Evolutionary conservation across 2,329 filamentous ascomycete genomes (phyloP).

Genomic region (Nemania bipapillata): DNA sequence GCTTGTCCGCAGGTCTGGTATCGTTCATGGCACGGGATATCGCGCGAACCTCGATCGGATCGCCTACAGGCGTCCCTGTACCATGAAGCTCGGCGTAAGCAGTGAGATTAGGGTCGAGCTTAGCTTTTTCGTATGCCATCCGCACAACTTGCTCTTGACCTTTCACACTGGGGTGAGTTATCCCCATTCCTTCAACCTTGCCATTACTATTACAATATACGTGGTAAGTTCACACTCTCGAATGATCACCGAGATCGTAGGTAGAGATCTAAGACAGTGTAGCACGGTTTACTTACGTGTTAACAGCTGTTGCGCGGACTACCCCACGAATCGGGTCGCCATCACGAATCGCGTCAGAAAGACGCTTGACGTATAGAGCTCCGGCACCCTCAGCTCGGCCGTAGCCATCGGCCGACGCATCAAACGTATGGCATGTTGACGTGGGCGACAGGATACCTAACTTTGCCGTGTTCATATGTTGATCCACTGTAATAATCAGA

Average conservation of each 20-base stretch:
- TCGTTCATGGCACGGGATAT: slow-evolving; percentile 36
- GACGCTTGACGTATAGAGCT: slow-evolving; percentile 44
- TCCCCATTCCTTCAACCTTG: slow-evolving; percentile 46
- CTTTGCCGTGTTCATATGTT: slow-evolving; percentile 49
- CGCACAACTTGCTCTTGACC: slow-evolving; percentile 43
- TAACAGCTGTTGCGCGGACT: slow-evolving; percentile 44
- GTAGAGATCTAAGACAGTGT: neutral
- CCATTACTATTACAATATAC: slow-evolving; percentile 38
- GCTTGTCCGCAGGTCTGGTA: slow-evolving; percentile 21
- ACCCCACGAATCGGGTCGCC: slow-evolving; percentile 47
- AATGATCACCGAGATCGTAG: neutral
- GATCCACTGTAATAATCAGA: slow-evolving; percentile 50
- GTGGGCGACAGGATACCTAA: slow-evolving; percentile 51
- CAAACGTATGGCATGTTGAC: slow-evolving; percentile 49
- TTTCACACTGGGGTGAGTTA: slow-evolving; percentile 47
- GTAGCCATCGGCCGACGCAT: slow-evolving; percentile 49
- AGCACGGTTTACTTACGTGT: slow-evolving; percentile 38
- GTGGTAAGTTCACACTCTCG: neutral
- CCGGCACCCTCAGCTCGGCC: slow-evolving; percentile 42
- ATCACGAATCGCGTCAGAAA: slow-evolving; percentile 47
- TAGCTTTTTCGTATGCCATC: slow-evolving; percentile 40
- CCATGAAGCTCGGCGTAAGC: slow-evolving; percentile 45
- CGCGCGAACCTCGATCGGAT: slow-evolving; percentile 35
- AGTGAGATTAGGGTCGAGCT: slow-evolving; percentile 42
- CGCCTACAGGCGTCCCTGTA: slow-evolving; percentile 36